phyloP scores from a whole-genome alignment of 495 filamentous ascomycete species.

The Penicillium pulvis region DNA sequence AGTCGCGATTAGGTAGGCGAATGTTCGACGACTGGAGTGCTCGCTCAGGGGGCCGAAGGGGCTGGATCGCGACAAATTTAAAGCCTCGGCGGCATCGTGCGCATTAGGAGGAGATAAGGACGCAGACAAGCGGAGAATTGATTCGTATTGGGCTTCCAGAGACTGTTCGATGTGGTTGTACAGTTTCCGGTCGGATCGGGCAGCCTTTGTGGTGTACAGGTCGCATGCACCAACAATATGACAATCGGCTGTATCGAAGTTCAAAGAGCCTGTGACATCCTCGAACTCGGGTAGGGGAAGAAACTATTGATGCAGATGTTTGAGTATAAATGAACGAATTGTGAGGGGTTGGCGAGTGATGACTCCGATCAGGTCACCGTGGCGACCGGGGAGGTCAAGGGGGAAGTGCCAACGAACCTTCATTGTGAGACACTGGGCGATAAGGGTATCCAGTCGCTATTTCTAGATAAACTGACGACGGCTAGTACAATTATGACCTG shows the following conservation, averaged over 20 bases:
- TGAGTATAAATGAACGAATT: background rate
- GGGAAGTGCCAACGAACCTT: slow-evolving; percentile 7
- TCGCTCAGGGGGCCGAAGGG: slow-evolving; percentile 90
- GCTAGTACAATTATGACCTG: background rate
- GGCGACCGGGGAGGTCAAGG: background rate
- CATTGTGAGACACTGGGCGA: slow-evolving; percentile 2
- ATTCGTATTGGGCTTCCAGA: slow-evolving; percentile 86
- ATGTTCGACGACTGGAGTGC: slow-evolving; percentile 82
- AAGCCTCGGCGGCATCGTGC: slow-evolving; percentile 49
- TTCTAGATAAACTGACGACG: background rate
- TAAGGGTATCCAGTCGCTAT: background rate
- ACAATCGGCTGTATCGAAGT: slow-evolving; percentile 90
- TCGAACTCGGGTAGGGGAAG: slow-evolving; percentile 88
- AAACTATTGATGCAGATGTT: slow-evolving; percentile 58
- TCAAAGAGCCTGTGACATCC: slow-evolving; percentile 82
- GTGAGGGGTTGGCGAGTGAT: background rate
- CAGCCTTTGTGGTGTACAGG: slow-evolving; percentile 95
- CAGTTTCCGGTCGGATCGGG: slow-evolving; percentile 90
- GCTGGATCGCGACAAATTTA: slow-evolving; percentile 80
- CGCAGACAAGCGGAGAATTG: slow-evolving; percentile 76
- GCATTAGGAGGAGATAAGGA: slow-evolving; percentile 77
- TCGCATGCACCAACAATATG: slow-evolving; percentile 91
- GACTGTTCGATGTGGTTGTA: slow-evolving; percentile 92
- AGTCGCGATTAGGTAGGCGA: slow-evolving; percentile 94
- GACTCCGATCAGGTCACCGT: slow-evolving; percentile 1